A percentile compares a stretch with the other conserved stretches of the same genome.
phyloP scores from a whole-genome alignment of 1,139 yeast genomes.

The Geotrichum cucujoidarum region DNA sequence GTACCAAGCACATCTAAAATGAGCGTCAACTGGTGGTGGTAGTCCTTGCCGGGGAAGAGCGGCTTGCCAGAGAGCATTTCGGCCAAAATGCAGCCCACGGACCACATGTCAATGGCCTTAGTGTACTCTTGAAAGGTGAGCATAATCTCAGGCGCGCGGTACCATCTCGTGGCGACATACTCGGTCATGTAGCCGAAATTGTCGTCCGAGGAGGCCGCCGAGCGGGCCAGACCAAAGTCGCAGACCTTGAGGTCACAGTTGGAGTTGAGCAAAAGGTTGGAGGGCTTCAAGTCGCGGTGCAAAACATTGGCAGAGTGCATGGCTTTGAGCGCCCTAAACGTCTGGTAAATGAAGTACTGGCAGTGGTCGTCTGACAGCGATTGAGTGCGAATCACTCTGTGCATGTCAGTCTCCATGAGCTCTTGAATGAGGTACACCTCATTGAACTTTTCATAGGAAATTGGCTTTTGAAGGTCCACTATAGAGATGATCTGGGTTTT shows the following conservation, averaged over 20 bases:
- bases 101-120: conserved; percentile 95
- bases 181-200: conserved; percentile 82
- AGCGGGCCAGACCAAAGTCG: conserved; percentile 89
- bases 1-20: conserved; percentile 89
- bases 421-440: conserved; percentile 94
- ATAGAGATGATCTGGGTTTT: conserved; percentile 59
- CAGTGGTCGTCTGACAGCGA: conserved; percentile 83
- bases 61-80: conserved; percentile 88
- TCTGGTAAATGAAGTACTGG: conserved; percentile 88
- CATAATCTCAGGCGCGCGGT: conserved; percentile 96
- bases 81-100: conserved; percentile 92
- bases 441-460: conserved; percentile 63
- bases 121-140: conserved; percentile 88
- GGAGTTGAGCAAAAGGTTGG: conserved; percentile 77
- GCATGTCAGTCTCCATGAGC: conserved; percentile 92
- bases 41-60: conserved; percentile 90
- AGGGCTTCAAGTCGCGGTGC: conserved; percentile 90
- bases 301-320: conserved; percentile 88
- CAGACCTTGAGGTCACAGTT: conserved; percentile 92
- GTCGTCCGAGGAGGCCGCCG: conserved; percentile 50
- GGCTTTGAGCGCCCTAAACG: conserved; percentile 81
- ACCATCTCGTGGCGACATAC: conserved; percentile 97
- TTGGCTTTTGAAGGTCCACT: conserved; percentile 85
- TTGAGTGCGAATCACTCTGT: conserved; percentile 84
- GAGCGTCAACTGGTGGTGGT: conserved; percentile 80